Conservation (phyloP, 441 rosid species). For the Euphorbia corollata region DNA sequence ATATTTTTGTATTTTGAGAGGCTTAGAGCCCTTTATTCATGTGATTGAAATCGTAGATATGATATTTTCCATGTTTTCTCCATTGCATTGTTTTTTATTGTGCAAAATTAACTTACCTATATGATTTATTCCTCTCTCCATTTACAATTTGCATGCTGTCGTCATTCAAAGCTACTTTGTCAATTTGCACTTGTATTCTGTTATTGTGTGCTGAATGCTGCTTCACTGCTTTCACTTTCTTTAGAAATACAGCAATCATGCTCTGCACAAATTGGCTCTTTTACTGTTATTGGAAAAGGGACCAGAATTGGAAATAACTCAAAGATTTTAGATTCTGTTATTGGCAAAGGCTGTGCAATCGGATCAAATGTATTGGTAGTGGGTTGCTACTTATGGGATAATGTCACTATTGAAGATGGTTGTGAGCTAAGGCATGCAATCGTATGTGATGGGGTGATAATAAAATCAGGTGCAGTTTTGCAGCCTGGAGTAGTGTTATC, state of each 20-base stretch:
- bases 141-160: not conserved
- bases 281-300: constrained; percentile 65
- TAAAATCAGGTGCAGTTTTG: constrained; percentile 70
- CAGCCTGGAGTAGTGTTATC: constrained; percentile 84
- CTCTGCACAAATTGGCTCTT: constrained; percentile 67
- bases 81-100: not conserved
- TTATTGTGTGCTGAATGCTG: constrained; percentile 12
- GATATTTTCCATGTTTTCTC: too few species aligned
- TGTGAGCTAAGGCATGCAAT: constrained; percentile 77
- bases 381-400: constrained; percentile 85
- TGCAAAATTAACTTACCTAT: not conserved
- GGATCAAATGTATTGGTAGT: constrained; percentile 81
- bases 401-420: constrained; percentile 80
- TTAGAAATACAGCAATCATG: constrained; percentile 55
- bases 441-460: constrained; percentile 70
- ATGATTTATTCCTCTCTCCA: not conserved
- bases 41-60: not conserved
- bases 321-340: constrained; percentile 62
- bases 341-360: constrained; percentile 78
- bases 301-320: constrained; percentile 59
- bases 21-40: too few species aligned
- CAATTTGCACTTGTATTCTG: constrained; percentile 3
- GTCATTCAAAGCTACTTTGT: constrained; percentile 13
- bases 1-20: not conserved
- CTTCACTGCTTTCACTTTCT: constrained; percentile 20